Evolutionary conservation across 148 eudicot species (phyloP).

Genomic region (Spergularia marina): DNA sequence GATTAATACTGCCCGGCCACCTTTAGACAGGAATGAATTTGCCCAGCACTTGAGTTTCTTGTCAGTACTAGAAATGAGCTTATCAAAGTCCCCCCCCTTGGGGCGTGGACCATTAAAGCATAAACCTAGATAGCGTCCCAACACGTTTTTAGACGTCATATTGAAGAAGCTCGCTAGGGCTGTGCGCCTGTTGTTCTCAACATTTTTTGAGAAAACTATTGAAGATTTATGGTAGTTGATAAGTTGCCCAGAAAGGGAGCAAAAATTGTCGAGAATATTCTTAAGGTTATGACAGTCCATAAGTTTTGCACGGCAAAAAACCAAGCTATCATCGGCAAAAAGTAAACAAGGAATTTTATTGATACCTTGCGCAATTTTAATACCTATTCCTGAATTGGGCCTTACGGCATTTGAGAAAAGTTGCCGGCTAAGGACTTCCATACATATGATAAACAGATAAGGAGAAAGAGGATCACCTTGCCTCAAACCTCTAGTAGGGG

Average conservation of each 20-base stretch:
- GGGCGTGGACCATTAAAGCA: neutral
- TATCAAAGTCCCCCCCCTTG: neutral
- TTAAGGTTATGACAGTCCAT: neutral
- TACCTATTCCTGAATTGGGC: neutral
- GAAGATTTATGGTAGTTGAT: neutral
- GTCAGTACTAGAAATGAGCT: neutral
- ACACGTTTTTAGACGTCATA: neutral
- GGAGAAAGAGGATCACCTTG: slow-evolving; percentile 3
- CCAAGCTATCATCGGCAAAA: neutral
- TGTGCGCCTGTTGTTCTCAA: neutral
- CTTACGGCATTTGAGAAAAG: neutral
- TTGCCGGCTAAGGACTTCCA: neutral
- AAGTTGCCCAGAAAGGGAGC: neutral
- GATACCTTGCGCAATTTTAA: neutral
- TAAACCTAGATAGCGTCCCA: neutral
- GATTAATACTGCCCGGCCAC: neutral
- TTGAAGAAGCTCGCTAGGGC: neutral
- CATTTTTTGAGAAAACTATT: neutral
- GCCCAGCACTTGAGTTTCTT: neutral
- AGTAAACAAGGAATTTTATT: neutral
- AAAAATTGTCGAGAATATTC: neutral
- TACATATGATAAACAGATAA: neutral
- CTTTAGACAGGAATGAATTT: no score
- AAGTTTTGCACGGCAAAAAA: neutral
- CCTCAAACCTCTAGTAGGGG: neutral